Base-by-base conservation (phyloP, 106 monocot species). In the Iris macrosiphon region DNA sequence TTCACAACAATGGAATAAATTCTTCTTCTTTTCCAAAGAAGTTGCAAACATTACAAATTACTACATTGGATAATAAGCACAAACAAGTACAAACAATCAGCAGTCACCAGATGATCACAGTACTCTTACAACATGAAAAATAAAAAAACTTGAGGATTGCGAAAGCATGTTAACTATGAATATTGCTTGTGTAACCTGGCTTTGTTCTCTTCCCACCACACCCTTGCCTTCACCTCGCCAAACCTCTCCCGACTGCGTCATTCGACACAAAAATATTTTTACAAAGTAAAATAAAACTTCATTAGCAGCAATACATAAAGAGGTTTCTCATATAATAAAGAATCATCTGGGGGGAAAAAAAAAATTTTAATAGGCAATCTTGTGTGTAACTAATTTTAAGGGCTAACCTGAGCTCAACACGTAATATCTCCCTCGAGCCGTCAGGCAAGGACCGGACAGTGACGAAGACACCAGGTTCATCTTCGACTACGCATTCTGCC, bases 171-270 rank as follows among this genome's bases (percentile, higher is more conserved):
- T 40, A 27, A 4, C 25, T 55, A 62, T 6, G 63, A 40, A 27
- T 79, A 72, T 26, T 65, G 56, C 16, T 61, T 20, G 1, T 47
- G 49, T 33, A 79, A 61, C 38, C 72, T 65, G 19, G 46, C 51
- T 45, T 75, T 79, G 63, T 79, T 79, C 38, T 79, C 68, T 38
- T 72, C 69, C 79, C 79, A 79, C 84, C 79, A 85, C 21, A 72
- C 68, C 46, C 61, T 75, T 47, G 79, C 84, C 49, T 69, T 85
- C 60, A 79, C 75, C 45, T 85, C 79, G 1, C 75, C 79, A 19
- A 83, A 82, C 32, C 54, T 61, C 40, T 82, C 73, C 23, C 69
- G 45, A 17, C 81, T 81, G 75, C 61, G 50, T 14, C 38, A 40
- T 24, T 37, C 3, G 6, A 41, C 4, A 3, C 1, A 11, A 25